Base-by-base conservation (phyloP, 75 land plant species). In the Pinus taeda region DNA sequence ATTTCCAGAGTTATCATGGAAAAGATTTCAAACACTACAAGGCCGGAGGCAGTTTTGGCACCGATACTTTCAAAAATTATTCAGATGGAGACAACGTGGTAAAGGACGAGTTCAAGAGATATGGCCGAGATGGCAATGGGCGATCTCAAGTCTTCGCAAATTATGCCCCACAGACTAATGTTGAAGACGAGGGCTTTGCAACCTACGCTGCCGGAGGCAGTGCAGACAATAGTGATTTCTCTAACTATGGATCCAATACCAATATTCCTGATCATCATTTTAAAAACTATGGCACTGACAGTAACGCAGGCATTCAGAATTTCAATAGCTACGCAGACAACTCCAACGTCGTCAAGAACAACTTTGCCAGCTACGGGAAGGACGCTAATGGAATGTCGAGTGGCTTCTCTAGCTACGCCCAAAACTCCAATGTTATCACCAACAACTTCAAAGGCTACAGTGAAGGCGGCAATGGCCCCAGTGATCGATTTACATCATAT, bases 361-460 rank as follows among this genome's bases (percentile, higher is more conserved):
- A 13, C n/a, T 90, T 88, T 75, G 20, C 69, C 15, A 69, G 65
- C 64, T 90, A 90, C 80, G 88, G 86, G 33, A 83, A 77, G 79
- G 75, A 80, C 55, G 80, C 79, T 37, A 79, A 77, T 17, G 90
- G 81, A 9, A 71, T 63, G 2, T 29, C 42, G 7, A 80, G 74
- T 69, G 77, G 14, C 6, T 90, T 90, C 85, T 69, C 60, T 3
- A 67, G 70, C 77, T 90, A 90, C 83, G 90, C 81, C 22, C 39
- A 75, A 15, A 30, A 63, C 65, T 33, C 88, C 53, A 90, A 88
- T 60, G 86, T 86, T 14, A 59, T 88, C 66, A 83, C 81, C 17
- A 82, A 84, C 17, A 42, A 13, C 3, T 90, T 90, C 81, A 30
- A 60, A 59, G 63, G 70, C 64, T 91, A 91, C 78, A 88, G 80